phyloP scores from a whole-genome alignment of 2,329 filamentous ascomycete genomes.

The Kalaharituber pfeilii region DNA sequence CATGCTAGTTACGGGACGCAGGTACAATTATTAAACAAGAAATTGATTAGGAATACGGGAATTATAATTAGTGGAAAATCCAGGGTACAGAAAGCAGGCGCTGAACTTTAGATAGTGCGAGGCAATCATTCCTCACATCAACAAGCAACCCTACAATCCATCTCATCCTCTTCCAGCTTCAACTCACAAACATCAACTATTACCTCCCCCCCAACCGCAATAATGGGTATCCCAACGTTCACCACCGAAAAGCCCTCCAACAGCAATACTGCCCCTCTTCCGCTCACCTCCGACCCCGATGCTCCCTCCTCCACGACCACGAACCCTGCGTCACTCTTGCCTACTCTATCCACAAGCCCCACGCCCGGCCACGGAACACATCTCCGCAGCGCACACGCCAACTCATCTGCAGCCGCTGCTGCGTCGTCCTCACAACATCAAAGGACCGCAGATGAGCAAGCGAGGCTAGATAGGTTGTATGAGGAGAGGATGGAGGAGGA shows the following conservation, averaged over 20 bases:
- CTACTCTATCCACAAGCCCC: not conserved
- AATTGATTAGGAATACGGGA: not conserved
- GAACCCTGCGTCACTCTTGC: not conserved
- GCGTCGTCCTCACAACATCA: not conserved
- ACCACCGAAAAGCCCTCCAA: constrained; percentile 11
- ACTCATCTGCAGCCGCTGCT: not conserved
- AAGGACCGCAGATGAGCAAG: constrained; percentile 1
- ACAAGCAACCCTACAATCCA: constrained; percentile 13
- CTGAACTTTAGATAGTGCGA: too few species aligned
- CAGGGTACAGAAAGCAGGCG: not conserved
- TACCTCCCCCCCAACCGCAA: not conserved
- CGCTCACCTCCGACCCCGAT: constrained; percentile 1
- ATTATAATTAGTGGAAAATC: not conserved
- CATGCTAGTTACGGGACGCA: too few species aligned
- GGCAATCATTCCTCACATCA: not conserved
- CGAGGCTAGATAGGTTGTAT: constrained; percentile 19
- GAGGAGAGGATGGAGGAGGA: constrained; percentile 23
- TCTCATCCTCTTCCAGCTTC: constrained; percentile 13
- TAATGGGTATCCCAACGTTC: not conserved
- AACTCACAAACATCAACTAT: not conserved
- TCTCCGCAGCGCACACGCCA: not conserved
- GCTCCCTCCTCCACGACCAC: not conserved
- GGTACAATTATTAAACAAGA: too few species aligned
- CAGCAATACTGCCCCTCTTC: constrained; percentile 8
- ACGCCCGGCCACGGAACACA: not conserved